Percentiles rank a stretch among this genome's conserved stretches.
These are phyloP conservation scores for Eimeria zaria DNA, from an alignment of 169 alveolate species.

Conservation along the genomic window DNA sequence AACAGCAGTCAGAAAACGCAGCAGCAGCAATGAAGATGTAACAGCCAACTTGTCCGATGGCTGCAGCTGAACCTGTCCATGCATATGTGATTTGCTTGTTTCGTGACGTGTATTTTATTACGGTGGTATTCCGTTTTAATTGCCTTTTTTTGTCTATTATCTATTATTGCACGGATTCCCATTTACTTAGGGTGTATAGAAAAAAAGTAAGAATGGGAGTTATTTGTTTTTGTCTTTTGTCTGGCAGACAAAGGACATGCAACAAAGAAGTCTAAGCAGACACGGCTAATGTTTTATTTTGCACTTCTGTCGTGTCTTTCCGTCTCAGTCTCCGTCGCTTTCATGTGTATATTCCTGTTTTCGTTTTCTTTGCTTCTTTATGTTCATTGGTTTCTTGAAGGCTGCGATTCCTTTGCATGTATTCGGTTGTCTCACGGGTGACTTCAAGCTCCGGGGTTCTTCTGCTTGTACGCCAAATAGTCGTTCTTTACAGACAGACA, in stretches of 20 bases:
- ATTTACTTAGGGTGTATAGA: neutral
- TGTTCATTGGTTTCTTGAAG: neutral
- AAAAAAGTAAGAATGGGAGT: neutral
- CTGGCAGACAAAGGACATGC: neutral
- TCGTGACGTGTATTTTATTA: too few species aligned
- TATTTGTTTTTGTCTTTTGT: neutral
- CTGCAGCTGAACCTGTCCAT: neutral
- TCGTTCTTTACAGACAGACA: slow-evolving; percentile 13
- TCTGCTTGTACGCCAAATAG: slow-evolving; percentile 33
- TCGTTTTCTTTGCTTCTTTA: neutral
- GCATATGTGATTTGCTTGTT: too few species aligned
- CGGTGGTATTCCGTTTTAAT: neutral
- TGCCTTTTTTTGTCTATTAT: neutral
- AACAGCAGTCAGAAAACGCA: neutral
- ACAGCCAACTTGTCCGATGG: neutral
- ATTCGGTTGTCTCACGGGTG: neutral
- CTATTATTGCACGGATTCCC: neutral
- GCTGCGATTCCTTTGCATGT: neutral
- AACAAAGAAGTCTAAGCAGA: neutral
- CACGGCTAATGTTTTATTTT: too few species aligned
- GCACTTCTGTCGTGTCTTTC: neutral
- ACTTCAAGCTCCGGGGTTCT: slow-evolving; percentile 32
- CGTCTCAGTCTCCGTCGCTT: neutral
- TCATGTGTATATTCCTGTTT: neutral
- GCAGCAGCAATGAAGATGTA: neutral